Conservation (phyloP, 2,329 filamentous ascomycete species). For the Fusarium sp. region DNA sequence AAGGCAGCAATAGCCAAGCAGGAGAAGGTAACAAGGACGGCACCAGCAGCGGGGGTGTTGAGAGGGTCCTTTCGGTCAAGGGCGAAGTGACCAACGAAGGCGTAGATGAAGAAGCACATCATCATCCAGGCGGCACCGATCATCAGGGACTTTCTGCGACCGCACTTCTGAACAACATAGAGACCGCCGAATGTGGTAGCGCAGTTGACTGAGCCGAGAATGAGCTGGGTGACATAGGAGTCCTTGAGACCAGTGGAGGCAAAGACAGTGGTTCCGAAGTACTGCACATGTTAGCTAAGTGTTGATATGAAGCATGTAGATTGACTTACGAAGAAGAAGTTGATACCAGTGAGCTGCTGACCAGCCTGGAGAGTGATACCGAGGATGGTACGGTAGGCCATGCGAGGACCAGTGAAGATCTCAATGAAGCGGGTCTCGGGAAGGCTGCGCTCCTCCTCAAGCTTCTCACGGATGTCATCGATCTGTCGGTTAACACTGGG, state of each 20-base stretch:
- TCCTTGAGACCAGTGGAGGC: slow-evolving; percentile 73
- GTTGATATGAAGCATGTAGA: too few species aligned
- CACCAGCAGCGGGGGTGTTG: slow-evolving; percentile 64
- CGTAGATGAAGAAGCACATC: slow-evolving; percentile 65
- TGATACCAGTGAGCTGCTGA: slow-evolving; percentile 73
- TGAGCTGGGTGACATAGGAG: slow-evolving; percentile 76
- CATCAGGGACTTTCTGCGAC: slow-evolving; percentile 74
- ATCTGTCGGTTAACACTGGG: slow-evolving; percentile 62
- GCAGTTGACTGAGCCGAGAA: slow-evolving; percentile 76
- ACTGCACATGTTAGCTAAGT: slow-evolving; percentile 41
- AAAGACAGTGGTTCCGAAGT: slow-evolving; percentile 77
- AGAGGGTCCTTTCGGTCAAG: slow-evolving; percentile 58
- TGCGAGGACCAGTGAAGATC: slow-evolving; percentile 76
- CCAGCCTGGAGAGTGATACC: slow-evolving; percentile 74
- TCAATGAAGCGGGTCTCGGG: slow-evolving; percentile 67
- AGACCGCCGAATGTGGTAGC: slow-evolving; percentile 74
- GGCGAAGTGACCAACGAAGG: slow-evolving; percentile 63
- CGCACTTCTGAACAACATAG: slow-evolving; percentile 74
- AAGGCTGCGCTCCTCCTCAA: slow-evolving; percentile 60
- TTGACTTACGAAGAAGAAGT: slow-evolving; percentile 67
- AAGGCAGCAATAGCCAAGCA: slow-evolving; percentile 77
- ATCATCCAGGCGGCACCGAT: slow-evolving; percentile 73
- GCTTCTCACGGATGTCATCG: slow-evolving; percentile 64
- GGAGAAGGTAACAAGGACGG: slow-evolving; percentile 75
- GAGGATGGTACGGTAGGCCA: slow-evolving; percentile 73